Evolutionary conservation across 257 asterid species (phyloP).

Genomic region (Solanum gandarillasii): DNA sequence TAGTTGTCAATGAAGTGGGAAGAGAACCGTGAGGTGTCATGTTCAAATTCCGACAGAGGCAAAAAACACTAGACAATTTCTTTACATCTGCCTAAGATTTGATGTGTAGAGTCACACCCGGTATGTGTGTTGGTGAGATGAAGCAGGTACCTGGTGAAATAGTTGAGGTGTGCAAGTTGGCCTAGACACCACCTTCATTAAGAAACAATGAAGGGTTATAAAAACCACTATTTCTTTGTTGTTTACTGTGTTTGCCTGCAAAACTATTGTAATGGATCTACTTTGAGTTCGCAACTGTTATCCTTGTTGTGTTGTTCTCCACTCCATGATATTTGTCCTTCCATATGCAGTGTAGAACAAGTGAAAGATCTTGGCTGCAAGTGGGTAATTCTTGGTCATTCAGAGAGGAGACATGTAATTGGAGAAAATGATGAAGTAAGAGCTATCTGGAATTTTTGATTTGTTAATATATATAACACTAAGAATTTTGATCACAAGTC

Average conservation of each 20-base stretch:
- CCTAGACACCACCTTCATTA: neutral
- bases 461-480: neutral
- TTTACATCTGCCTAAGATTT: neutral
- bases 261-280: neutral
- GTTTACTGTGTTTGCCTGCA: neutral
- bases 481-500: neutral
- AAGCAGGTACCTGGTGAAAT: neutral
- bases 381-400: slow-evolving; percentile 98
- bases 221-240: neutral
- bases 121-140: neutral
- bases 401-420: slow-evolving; percentile 86
- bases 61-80: neutral
- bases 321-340: neutral
- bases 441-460: neutral
- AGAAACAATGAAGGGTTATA: neutral
- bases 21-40: neutral
- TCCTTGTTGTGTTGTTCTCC: neutral
- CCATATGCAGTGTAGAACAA: slow-evolving; percentile 65
- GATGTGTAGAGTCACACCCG: neutral
- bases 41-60: neutral
- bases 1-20: neutral
- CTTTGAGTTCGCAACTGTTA: neutral
- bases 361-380: slow-evolving; percentile 86
- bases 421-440: slow-evolving; percentile 87
- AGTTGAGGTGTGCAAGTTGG: neutral